These are phyloP conservation scores for Tetrahymena thermophila DNA, from an alignment of 73 alveolate genomes.

Conservation along the genomic window DNA sequence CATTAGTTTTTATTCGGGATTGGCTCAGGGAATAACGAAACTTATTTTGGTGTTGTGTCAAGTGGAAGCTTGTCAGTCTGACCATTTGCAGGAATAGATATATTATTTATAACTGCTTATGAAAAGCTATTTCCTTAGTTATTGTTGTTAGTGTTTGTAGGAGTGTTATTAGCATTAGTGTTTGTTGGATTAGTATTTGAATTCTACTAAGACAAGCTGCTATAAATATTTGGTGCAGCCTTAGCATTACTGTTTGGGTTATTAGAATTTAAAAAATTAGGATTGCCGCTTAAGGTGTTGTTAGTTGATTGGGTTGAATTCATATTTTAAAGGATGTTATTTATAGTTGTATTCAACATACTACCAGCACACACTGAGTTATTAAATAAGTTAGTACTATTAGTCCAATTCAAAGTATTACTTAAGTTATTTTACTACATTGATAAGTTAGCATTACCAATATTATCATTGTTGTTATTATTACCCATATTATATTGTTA, in stretches of 20 bases:
- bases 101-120: neutral
- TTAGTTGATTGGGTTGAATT: neutral
- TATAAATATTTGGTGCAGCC: neutral
- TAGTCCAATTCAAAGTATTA: neutral
- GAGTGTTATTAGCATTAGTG: neutral
- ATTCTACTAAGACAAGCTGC: neutral
- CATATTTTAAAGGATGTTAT: neutral
- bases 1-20: neutral
- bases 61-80: neutral
- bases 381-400: neutral
- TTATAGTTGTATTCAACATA: neutral
- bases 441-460: neutral
- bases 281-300: neutral
- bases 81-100: neutral
- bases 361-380: neutral
- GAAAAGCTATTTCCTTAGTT: neutral
- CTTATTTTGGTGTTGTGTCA: neutral
- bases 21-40: neutral
- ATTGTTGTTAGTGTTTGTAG: neutral
- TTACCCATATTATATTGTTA: neutral
- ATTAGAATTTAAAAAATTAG: neutral
- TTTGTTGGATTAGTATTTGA: neutral
- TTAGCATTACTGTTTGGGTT: neutral
- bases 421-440: neutral
- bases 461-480: neutral